Base-by-base conservation (phyloP, 345 rosid genomes). In the Pistacia vera region DNA sequence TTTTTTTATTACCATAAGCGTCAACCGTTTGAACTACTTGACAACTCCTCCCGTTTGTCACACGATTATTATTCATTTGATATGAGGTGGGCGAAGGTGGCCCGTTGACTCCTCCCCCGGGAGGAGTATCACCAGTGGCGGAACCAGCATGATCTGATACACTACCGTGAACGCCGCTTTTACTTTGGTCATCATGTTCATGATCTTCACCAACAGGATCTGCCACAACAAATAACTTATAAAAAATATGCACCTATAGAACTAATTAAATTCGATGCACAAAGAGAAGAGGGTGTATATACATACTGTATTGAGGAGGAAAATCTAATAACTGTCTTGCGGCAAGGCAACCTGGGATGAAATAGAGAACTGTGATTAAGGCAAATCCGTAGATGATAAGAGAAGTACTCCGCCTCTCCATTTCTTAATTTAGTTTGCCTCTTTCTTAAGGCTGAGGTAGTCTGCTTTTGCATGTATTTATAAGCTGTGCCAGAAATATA, bases 251-350 rank as follows among this genome's bases (percentile, higher is more conserved):
- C 33, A 30, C 3, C 33, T 5, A 41, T 41, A 41, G 6, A 41
- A 41, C 7, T 41, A 41, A 41, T 8, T 6, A 14, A 54, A 4
- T 3, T 16, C 6, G 7, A 54, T 14, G 18, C 18, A 12, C 18
- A 54, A 16, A 54, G 18, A 54, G 18, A 13, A 55, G 9, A 54
- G 61, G 28, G 11, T 5, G 46, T 0, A 8, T 11, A 17, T 16
- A 64, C 73, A 5, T 68, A 76, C 74, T 14, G 35, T 38, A 33
- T 68, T 8, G 9, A 41, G 12, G 62, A 76, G 74, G 68, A 70
- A 20, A 18, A 36, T 62, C 55, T 13, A 11, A 11, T 8, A 76
- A 44, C 33, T n/a, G n/a, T 52, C 74, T 48, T 18, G 74, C 38
- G 22, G 62, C 22, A 0, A 76, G 52, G 49, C 69, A 55, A 11